A percentile compares a stretch with the other conserved stretches of the same genome.
Evolutionary conservation across 2,329 filamentous ascomycete species (phyloP).

Genomic region (Pochonia chlamydosporia): DNA sequence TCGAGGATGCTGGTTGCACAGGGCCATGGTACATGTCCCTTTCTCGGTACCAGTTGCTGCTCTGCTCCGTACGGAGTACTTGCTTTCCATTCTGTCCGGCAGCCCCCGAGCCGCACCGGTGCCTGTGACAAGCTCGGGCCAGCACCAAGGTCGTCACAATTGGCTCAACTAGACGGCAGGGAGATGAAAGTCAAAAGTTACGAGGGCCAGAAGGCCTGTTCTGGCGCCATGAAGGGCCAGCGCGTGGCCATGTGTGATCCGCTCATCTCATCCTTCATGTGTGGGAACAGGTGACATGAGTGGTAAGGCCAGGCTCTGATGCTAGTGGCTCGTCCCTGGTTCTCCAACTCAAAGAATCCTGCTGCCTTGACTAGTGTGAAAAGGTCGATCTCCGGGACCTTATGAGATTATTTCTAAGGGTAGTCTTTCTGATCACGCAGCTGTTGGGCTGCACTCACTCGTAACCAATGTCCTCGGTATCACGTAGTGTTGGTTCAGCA

Average conservation of each 20-base stretch:
- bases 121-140: background rate
- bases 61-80: too few species aligned
- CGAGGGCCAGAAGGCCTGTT: background rate
- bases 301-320: background rate
- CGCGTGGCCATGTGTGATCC: slow-evolving; percentile 3
- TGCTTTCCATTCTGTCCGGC: background rate
- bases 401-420: background rate
- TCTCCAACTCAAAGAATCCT: background rate
- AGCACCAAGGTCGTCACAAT: background rate
- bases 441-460: too few species aligned
- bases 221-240: background rate
- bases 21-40: background rate
- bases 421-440: too few species aligned
- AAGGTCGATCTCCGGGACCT: background rate
- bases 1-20: background rate
- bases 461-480: too few species aligned
- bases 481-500: too few species aligned
- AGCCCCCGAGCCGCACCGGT: background rate
- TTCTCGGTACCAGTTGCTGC: background rate
- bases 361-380: background rate
- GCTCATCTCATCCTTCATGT: background rate
- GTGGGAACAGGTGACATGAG: background rate
- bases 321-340: too few species aligned
- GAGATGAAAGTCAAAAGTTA: too few species aligned
- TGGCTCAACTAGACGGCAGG: too few species aligned